Evolutionary conservation across 2,329 filamentous ascomycete species (phyloP).

Genomic region (Paecilomyces niveus): DNA sequence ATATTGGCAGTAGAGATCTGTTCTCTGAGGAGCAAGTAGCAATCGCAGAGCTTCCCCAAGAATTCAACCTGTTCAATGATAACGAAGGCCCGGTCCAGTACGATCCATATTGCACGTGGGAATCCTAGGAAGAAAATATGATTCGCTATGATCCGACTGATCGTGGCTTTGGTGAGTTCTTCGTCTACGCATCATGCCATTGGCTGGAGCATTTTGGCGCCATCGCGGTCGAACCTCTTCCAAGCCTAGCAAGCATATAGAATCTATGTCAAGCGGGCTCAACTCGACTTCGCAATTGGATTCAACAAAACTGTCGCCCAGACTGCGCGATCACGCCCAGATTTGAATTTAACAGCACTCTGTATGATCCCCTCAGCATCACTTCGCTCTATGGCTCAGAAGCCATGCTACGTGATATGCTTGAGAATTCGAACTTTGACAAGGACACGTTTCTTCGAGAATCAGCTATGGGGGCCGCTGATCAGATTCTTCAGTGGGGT

Average conservation of each 20-base stretch:
- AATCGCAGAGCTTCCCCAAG: conserved; percentile 16
- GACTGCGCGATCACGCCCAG: conserved; percentile 21
- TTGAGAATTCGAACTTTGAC: conserved; percentile 14
- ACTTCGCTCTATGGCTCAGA: conserved; percentile 27
- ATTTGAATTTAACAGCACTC: conserved; percentile 21
- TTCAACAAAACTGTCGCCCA: conserved; percentile 23
- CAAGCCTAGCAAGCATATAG: too few species aligned
- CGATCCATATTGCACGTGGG: conserved; percentile 18
- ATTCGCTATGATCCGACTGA: conserved; percentile 17
- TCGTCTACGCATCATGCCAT: conserved; percentile 30
- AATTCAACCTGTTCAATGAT: conserved; percentile 17
- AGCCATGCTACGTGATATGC: conserved; percentile 21
- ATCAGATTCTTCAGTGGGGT: conserved; percentile 21
- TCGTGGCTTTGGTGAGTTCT: conserved; percentile 20
- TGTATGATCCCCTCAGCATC: conserved; percentile 31
- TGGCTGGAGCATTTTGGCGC: conserved; percentile 26
- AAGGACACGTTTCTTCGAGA: conserved; percentile 8
- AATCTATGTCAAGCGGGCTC: conserved; percentile 12
- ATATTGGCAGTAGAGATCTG: conserved; percentile 18
- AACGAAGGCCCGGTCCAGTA: conserved; percentile 11
- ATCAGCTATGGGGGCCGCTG: conserved; percentile 12
- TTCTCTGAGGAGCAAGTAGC: conserved; percentile 21
- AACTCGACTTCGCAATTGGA: conserved; percentile 25
- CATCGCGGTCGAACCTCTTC: conserved; percentile 10
- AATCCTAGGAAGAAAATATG: conserved; percentile 24